Evolutionary conservation across 768 basidiomycete genomes (phyloP), one percentile per base, ranked within the genome.

Genomic region (Gloeophyllum trabeum): DNA sequence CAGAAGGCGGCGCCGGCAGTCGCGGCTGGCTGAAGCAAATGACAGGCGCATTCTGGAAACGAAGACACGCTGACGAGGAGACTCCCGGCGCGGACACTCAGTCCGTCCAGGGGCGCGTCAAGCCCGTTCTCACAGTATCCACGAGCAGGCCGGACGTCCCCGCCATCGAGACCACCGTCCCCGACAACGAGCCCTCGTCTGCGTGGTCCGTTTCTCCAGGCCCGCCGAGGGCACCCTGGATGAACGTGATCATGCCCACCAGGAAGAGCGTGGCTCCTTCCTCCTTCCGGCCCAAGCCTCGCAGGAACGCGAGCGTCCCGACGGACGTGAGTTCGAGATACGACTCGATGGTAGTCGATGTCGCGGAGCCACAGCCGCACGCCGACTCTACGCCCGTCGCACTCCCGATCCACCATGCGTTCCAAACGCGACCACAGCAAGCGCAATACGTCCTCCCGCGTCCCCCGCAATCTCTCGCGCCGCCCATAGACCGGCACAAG

Each of bases 41-140:
- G 45, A 48, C 53, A 4, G 51, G 53, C 28, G 39, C 57, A 25
- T 56, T 65, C 41, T 45, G 48, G 30, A 59, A 46, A 7, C 7
- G 55, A 58, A 51, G 45, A 42, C 44, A 54, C 24, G 51, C 51
- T 42, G 47, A 47, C 24, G 42, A 50, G 13, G 50, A 53, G 1
- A 5, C 34, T 19, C 37, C 40, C 44, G 43, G 35, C 24, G 21
- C 16, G 7, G 28, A 24, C 7, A 39, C 45, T 55, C 1, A 47
- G 47, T 30, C 50, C 51, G 25, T 35, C 45, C 49, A 28, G 45
- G 58, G 42, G 42, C 53, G 50, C 30, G n/a, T 51, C 36, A 55
- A 56, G 2, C 66, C 66, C 6, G 52, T 54, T 23, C 53, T 76
- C 49, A 61, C 62, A 7, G 66, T 79, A 44, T 66, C 65, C 3